Conservation (phyloP, 768 basidiomycete species). For the Atractiella rhizophila region DNA sequence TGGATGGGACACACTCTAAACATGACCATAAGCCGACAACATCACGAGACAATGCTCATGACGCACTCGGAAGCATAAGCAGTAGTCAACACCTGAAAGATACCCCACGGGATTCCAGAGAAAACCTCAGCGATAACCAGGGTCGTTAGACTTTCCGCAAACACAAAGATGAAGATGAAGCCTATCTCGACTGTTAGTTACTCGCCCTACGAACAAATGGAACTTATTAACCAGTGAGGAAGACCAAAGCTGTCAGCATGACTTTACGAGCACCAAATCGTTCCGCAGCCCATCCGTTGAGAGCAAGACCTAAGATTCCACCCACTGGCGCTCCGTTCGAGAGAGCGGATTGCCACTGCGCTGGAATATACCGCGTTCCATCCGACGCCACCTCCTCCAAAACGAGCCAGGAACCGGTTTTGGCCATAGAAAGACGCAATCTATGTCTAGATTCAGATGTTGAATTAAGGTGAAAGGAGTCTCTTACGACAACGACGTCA, state of each 20-base stretch:
- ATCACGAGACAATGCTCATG: not conserved
- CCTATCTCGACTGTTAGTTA: not conserved
- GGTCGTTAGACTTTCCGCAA: slow-evolving; percentile 11
- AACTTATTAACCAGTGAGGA: not conserved
- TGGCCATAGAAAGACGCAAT: too few species aligned
- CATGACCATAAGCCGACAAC: not conserved
- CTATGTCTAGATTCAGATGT: too few species aligned
- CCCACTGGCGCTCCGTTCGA: slow-evolving; percentile 19
- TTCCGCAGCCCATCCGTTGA: slow-evolving; percentile 20
- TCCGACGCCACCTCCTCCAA: too few species aligned
- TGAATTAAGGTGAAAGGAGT: too few species aligned
- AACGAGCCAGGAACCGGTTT: too few species aligned
- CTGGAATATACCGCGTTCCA: too few species aligned
- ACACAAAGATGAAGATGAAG: slow-evolving; percentile 17
- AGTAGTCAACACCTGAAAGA: slow-evolving; percentile 19
- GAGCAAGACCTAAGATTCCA: slow-evolving; percentile 11
- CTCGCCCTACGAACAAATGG: not conserved
- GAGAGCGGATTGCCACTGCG: slow-evolving; percentile 24
- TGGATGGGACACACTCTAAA: slow-evolving; percentile 20
- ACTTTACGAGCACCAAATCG: slow-evolving; percentile 21
- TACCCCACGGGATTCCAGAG: slow-evolving; percentile 20
- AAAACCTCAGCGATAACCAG: slow-evolving; percentile 16
- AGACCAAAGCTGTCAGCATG: slow-evolving; percentile 17
- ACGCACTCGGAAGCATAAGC: slow-evolving; percentile 18
- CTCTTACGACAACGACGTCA: too few species aligned